Evolutionary conservation across 306 rosid genomes (phyloP).

Genomic region (Vicia villosa): DNA sequence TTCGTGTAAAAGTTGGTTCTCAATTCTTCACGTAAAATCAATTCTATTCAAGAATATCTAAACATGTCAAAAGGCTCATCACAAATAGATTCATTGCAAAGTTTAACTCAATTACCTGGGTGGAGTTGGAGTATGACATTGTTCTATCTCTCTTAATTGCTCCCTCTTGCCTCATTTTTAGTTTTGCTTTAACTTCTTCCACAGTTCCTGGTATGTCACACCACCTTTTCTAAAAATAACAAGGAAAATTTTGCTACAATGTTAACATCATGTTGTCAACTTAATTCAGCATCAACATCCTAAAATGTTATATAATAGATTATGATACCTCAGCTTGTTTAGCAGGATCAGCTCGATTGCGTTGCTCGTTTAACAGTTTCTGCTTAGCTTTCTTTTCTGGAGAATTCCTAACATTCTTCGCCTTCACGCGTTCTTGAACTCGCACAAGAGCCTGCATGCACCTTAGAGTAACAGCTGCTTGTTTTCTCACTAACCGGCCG

Average conservation of each 20-base stretch:
- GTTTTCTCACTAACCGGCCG: conserved; percentile 78
- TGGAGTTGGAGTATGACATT: conserved; percentile 58
- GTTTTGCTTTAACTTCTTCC: conserved; percentile 65
- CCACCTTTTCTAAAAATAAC: conserved; percentile 69
- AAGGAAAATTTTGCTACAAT: background rate
- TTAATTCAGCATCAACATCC: background rate
- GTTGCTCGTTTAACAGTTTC: conserved; percentile 31
- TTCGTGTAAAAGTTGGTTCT: background rate
- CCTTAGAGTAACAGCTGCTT: conserved; percentile 84
- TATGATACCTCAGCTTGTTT: conserved; percentile 70
- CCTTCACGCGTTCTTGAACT: conserved; percentile 70
- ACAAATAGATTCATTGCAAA: background rate
- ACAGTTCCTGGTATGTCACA: conserved; percentile 71
- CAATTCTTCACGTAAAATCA: too few species aligned
- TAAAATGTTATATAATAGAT: conserved; percentile 6
- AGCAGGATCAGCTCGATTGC: conserved; percentile 50
- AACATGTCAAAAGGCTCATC: background rate
- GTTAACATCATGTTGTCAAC: conserved; percentile 12
- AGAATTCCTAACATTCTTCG: conserved; percentile 48
- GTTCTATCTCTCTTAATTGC: conserved; percentile 75
- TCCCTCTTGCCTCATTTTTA: conserved; percentile 71
- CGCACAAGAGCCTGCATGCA: conserved; percentile 97
- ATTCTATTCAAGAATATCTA: too few species aligned
- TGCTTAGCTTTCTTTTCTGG: conserved; percentile 44
- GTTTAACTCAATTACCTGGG: conserved; percentile 75